These are phyloP conservation scores for Penicillium sp. DNA, from an alignment of 2,329 filamentous ascomycete species.

Conservation along the genomic window DNA sequence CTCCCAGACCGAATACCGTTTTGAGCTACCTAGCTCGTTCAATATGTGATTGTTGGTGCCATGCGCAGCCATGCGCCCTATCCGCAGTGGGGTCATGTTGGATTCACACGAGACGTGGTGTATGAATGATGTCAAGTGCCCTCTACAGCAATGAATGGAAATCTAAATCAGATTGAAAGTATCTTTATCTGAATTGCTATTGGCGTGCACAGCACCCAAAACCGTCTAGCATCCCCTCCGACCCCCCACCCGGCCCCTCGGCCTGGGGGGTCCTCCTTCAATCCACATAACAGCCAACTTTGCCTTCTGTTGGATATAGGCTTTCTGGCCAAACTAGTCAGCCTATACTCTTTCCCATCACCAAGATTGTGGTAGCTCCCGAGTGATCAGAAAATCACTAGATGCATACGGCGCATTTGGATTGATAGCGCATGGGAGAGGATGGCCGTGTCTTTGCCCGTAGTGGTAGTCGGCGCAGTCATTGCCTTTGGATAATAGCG, in stretches of 20 bases:
- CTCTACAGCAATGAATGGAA: background rate
- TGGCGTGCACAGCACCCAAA: background rate
- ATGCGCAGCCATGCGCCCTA: background rate
- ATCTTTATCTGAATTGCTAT: background rate
- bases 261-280: background rate
- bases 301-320: slow-evolving; percentile 3
- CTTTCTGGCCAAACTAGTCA: background rate
- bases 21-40: background rate
- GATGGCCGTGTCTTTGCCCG: slow-evolving; percentile 10
- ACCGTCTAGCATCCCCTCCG: background rate
- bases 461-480: slow-evolving; percentile 18
- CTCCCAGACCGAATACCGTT: background rate
- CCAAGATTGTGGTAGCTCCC: background rate
- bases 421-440: slow-evolving; percentile 3
- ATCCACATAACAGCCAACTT: background rate
- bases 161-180: background rate
- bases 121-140: background rate
- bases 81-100: background rate
- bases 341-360: background rate
- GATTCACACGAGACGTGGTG: background rate
- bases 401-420: slow-evolving; percentile 19
- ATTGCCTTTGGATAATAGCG: slow-evolving; percentile 18
- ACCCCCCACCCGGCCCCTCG: background rate
- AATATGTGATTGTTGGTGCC: background rate
- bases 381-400: slow-evolving; percentile 2